Evolutionary conservation across 371 early-diverging fungal genomes (phyloP), one percentile per base, ranked within the genome.

Genomic region (Mortierella sp.): DNA sequence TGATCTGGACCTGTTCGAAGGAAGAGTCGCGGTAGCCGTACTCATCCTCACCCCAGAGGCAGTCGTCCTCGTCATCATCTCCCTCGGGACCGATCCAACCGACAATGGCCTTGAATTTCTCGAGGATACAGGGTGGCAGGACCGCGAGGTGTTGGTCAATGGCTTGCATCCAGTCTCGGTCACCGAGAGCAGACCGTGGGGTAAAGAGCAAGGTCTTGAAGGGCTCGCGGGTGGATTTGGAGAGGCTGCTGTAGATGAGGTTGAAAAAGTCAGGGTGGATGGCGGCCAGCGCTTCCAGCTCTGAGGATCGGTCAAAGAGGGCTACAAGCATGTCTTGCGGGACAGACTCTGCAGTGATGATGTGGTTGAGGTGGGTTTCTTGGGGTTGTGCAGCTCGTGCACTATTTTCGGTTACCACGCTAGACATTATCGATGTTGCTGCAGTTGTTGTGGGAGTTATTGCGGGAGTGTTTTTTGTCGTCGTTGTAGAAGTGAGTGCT

Each of bases 1-100:
- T 81, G 50, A 92, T 75, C 52, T 91, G 89, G 3, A 92, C 90
- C 24, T 90, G 71, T 11, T 86, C 89, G 76, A 91, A 88, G 24
- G 87, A 81, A 0, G 87, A 82, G 60, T 78, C 81, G 34, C 84
- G 79, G 44, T 72, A 85, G 52, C 80, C 73, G 42, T 80, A 82
- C 60, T 85, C 80, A 24, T 85, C 86, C 31, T 85, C 86, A 16
- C 75, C 75, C 86, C 82, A 82, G 63, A 63, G 71, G 16, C 3
- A 21, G 21, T 73, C 77, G 8, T 47, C 47, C 0, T 81, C 78
- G 21, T 80, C 75, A 5, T 52, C 57, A 16, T 77, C 77, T 31
- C 44, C 58, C 4, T 85, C 86, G 9, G 76, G 75, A 3, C 82
- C 86, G 31, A 82, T 77, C 86, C 86, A 85, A 42, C 86, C 86